Conservation (phyloP, 345 rosid species). For the Eucalyptus shirleyi region DNA sequence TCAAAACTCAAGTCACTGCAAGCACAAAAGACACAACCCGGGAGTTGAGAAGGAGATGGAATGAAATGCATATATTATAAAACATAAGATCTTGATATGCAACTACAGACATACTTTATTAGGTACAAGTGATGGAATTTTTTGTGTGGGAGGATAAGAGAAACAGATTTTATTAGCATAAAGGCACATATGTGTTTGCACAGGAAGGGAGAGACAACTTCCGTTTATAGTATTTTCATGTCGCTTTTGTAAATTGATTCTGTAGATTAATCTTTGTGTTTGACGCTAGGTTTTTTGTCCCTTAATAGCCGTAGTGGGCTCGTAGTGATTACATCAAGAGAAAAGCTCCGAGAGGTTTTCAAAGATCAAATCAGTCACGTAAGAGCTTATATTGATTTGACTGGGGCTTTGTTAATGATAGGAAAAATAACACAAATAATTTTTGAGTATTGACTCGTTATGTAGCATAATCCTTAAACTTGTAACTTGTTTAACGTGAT, state of each 20-base stretch:
- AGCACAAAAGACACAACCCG: background rate
- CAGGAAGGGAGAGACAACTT: background rate
- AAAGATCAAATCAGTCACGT: background rate
- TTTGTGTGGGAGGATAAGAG: background rate
- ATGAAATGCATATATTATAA: background rate
- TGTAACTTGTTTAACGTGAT: rapidly evolving
- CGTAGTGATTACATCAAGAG: background rate
- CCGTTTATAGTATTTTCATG: background rate
- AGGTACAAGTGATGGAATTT: background rate
- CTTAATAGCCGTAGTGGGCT: background rate
- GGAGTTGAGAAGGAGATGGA: background rate
- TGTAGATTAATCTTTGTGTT: background rate
- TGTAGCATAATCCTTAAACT: rapidly evolving
- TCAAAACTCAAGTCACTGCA: background rate
- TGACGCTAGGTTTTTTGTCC: background rate
- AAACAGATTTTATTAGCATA: background rate
- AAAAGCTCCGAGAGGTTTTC: background rate
- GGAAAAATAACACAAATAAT: too few relatives aligned
- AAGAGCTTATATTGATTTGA: background rate
- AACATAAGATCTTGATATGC: background rate
- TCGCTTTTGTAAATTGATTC: background rate
- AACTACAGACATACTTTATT: background rate
- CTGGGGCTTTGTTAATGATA: background rate
- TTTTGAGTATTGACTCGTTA: too few relatives aligned
- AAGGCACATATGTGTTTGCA: background rate